These are phyloP conservation scores for Teunomyces atbi DNA, from an alignment of 805 yeast genomes.

Conservation along the genomic window DNA sequence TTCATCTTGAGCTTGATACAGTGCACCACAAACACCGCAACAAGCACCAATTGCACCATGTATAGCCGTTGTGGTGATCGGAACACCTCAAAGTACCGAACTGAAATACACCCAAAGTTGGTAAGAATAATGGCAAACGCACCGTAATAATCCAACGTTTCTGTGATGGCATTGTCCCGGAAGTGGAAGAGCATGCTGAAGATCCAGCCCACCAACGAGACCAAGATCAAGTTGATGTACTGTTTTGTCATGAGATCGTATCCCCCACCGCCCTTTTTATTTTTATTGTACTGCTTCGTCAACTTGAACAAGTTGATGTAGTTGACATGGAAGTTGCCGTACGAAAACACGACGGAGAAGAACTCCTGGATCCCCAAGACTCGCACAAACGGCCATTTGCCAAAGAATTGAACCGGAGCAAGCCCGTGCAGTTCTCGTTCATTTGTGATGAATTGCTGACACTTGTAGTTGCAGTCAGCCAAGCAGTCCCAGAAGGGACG, in stretches of 20 bases:
- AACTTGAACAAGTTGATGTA: slow-evolving; percentile 28
- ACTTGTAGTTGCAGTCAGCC: slow-evolving; percentile 38
- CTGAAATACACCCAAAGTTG: slow-evolving; percentile 33
- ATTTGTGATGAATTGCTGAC: slow-evolving; percentile 34
- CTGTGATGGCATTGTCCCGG: slow-evolving; percentile 37
- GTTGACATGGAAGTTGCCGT: slow-evolving; percentile 36
- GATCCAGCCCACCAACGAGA: slow-evolving; percentile 37
- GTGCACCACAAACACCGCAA: slow-evolving; percentile 24
- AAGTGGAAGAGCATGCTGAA: slow-evolving; percentile 39
- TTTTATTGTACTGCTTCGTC: slow-evolving; percentile 22
- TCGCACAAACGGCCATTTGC: slow-evolving; percentile 44
- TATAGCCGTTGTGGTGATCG: slow-evolving; percentile 12
- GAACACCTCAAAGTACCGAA: slow-evolving; percentile 31
- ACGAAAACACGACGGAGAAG: slow-evolving; percentile 32
- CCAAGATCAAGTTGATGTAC: slow-evolving; percentile 24
- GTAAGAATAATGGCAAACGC: slow-evolving; percentile 37
- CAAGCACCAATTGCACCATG: slow-evolving; percentile 17
- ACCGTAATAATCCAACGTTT: slow-evolving; percentile 41
- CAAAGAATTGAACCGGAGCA: slow-evolving; percentile 39
- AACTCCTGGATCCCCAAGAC: slow-evolving; percentile 38
- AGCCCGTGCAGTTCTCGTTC: slow-evolving; percentile 16
- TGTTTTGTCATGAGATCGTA: slow-evolving; percentile 27
- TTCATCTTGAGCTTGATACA: slow-evolving; percentile 21
- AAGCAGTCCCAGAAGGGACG: slow-evolving; percentile 32
- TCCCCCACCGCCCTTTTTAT: slow-evolving; percentile 11